phyloP scores from a whole-genome alignment of 2,329 filamentous ascomycete genomes.

The Phaeoacremonium minimum region DNA sequence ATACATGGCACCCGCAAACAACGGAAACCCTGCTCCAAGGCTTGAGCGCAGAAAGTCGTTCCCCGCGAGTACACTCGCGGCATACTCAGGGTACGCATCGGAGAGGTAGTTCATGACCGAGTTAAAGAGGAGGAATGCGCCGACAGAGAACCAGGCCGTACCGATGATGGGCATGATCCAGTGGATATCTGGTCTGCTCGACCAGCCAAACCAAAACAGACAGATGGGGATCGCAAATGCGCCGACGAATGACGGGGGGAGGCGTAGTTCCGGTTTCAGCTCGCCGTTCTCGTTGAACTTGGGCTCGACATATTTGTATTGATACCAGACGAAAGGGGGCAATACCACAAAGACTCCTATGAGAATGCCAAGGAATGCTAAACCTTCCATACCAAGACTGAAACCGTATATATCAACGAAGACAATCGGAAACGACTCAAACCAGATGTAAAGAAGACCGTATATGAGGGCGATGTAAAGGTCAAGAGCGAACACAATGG shows the following conservation, averaged over 20 bases:
- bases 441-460: constrained; percentile 43
- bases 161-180: constrained; percentile 9
- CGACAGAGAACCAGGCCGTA: constrained; percentile 8
- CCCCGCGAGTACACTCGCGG: constrained; percentile 6
- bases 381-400: constrained; percentile 37
- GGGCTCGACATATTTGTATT: constrained; percentile 59
- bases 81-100: constrained; percentile 7
- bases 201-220: constrained; percentile 57
- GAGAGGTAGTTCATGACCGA: constrained; percentile 9
- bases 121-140: constrained; percentile 9
- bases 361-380: constrained; percentile 44
- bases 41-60: constrained; percentile 6
- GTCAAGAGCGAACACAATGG: constrained; percentile 57
- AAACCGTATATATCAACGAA: constrained; percentile 46
- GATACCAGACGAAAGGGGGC: constrained; percentile 57
- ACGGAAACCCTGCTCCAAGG: constrained; percentile 8
- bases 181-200: constrained; percentile 13
- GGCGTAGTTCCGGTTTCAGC: constrained; percentile 60
- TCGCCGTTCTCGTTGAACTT: constrained; percentile 55
- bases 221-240: constrained; percentile 50
- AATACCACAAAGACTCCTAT: constrained; percentile 40
- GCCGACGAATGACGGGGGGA: constrained; percentile 55
- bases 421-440: constrained; percentile 51
- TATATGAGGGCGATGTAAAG: constrained; percentile 47
- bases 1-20: constrained; percentile 16